Evolutionary conservation across 2,329 filamentous ascomycete genomes (phyloP), one percentile per base, ranked within the genome.

Genomic region (Neonectria coccinea): DNA sequence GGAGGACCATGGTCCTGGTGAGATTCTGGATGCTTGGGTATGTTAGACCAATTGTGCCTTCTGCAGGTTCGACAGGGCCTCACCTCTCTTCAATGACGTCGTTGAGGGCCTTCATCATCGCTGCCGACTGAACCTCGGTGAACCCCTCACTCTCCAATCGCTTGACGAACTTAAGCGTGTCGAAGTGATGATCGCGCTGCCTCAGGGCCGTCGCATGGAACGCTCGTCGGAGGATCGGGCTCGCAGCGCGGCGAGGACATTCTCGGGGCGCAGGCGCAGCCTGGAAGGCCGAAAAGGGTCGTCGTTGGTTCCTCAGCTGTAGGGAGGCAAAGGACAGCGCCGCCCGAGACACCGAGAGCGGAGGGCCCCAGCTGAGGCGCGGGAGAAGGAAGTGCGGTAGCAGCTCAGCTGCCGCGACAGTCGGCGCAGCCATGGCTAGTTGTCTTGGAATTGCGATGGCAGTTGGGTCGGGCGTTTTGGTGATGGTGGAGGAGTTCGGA

Each of bases 101-200:
- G 80, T 94, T 94, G 42, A 99, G 84, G 7, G 98, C 93, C 77
- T 92, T 93, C 96, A 99, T 98, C 92, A 97, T 96, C n/a, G 96
- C 95, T 27, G 93, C 94, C 2, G 94, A 91, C 80, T 99, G 96
- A 71, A 94, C 92, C 79, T 98, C 95, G 25, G 93, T 97, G 79
- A 98, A 97, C 0, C 96, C 96, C 78, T 99, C 96, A 70, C 88
- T 88, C 78, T 95, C 90, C 44, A 99, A 84, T 56, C 93, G 87
- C 81, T 97, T 93, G 42, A 99, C 94, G 77, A 99, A 97, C 82
- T 97, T 97, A 67, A 99, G 87, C 1, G 96, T 99, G 80, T 99
- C 96, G 77, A 99, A 99, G 80, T 99, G 94, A 79, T 99, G 96
- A 74, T 97, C 94, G 69, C 92, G 88, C 56, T 79, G 77, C 55